phyloP scores from a whole-genome alignment of 1,284 basidiomycete species.

The Phylloboletellus chloephorus region DNA sequence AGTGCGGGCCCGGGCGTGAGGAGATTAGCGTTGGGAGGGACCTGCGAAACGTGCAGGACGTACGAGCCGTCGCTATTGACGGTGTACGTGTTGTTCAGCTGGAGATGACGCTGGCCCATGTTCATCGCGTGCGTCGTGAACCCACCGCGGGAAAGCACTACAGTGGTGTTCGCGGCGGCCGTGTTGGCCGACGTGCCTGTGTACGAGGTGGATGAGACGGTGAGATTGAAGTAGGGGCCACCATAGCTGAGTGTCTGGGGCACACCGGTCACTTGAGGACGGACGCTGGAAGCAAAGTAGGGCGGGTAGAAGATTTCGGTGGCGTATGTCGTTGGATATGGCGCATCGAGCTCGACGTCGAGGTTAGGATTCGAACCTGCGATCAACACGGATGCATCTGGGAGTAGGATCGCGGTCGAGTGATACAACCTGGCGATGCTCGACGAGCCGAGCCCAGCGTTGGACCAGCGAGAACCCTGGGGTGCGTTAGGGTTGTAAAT shows the following conservation, averaged over 20 bases:
- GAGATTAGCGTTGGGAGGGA: constrained; percentile 66
- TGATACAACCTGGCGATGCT: constrained; percentile 78
- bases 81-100: constrained; percentile 51
- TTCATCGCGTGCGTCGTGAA: constrained; percentile 76
- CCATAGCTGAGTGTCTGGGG: constrained; percentile 78
- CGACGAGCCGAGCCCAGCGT: constrained; percentile 51
- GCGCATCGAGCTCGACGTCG: constrained; percentile 64
- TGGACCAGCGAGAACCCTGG: constrained; percentile 66
- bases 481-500: constrained; percentile 69
- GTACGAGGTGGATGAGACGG: constrained; percentile 43
- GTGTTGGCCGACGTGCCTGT: constrained; percentile 40
- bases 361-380: constrained; percentile 93
- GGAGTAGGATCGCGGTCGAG: constrained; percentile 80
- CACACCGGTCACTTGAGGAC: constrained; percentile 71
- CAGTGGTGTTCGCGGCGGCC: constrained; percentile 55
- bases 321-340: constrained; percentile 80
- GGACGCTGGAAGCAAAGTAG: constrained; percentile 69
- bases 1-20: constrained; percentile 72
- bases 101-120: constrained; percentile 50
- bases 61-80: constrained; percentile 52
- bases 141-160: constrained; percentile 64
- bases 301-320: constrained; percentile 84
- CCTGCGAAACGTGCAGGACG: constrained; percentile 61
- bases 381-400: constrained; percentile 81
- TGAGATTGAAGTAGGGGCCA: constrained; percentile 65